A percentile compares a stretch with the other conserved stretches of the same genome.
phyloP scores from a whole-genome alignment of 805 yeast genomes.

The Yamadazyma akitaensis region DNA sequence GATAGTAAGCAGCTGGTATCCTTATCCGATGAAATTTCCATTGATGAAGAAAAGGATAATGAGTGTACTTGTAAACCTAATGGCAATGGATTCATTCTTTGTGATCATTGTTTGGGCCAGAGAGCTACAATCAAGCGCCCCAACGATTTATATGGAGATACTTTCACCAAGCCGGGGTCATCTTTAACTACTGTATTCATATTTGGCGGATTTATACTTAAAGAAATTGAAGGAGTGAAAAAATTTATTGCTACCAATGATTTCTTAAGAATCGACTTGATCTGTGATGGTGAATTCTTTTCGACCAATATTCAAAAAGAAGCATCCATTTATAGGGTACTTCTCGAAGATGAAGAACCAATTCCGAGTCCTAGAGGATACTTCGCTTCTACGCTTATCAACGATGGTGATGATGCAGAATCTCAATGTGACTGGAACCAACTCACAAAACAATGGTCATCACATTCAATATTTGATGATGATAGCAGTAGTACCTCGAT shows the following conservation, averaged over 20 bases:
- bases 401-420: conserved; percentile 17
- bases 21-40: background rate
- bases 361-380: conserved; percentile 41
- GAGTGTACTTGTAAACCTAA: conserved; percentile 1
- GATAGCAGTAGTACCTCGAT: conserved; percentile 13
- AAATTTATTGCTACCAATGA: conserved; percentile 31
- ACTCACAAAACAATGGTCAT: conserved; percentile 10
- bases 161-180: conserved; percentile 16
- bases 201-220: conserved; percentile 37
- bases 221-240: conserved; percentile 5
- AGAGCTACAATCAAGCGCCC: conserved; percentile 1
- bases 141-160: conserved; percentile 15
- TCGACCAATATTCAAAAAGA: conserved; percentile 11
- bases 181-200: conserved; percentile 28
- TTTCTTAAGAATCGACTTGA: conserved; percentile 33
- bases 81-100: background rate
- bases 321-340: conserved; percentile 17
- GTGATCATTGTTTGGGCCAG: conserved; percentile 1
- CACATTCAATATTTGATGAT: conserved; percentile 11
- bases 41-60: conserved; percentile 1
- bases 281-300: conserved; percentile 15
- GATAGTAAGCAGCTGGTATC: conserved; percentile 1
- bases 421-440: conserved; percentile 20
- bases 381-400: conserved; percentile 32
- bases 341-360: conserved; percentile 1